phyloP scores from a whole-genome alignment of 768 basidiomycete species.

The Suillus occidentalis region DNA sequence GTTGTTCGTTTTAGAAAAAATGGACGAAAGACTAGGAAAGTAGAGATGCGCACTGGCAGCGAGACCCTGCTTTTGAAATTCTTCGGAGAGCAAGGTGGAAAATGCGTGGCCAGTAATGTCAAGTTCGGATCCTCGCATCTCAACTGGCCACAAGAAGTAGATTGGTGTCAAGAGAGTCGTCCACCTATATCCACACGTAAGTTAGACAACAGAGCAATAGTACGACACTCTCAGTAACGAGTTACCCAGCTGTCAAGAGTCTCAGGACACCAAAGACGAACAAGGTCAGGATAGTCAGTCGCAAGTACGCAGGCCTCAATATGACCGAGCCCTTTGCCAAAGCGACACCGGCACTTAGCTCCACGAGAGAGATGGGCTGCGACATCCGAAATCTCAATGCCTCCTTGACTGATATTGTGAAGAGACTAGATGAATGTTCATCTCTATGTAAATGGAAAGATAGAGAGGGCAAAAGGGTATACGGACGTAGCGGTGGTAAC shows the following conservation, averaged over 20 bases:
- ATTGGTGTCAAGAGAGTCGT: conserved; percentile 13
- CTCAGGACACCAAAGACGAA: conserved; percentile 12
- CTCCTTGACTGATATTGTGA: conserved; percentile 13
- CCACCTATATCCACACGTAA: conserved; percentile 14
- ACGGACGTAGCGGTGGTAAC: background rate
- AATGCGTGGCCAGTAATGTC: conserved; percentile 10
- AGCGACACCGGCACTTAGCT: conserved; percentile 14
- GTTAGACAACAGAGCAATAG: background rate
- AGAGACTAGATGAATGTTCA: background rate
- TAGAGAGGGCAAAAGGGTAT: background rate
- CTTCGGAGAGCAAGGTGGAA: conserved; percentile 3
- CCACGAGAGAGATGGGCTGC: conserved; percentile 12
- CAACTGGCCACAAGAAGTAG: background rate
- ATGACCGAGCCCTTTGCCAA: conserved; percentile 6
- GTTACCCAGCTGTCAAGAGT: conserved; percentile 19
- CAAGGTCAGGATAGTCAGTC: conserved; percentile 6
- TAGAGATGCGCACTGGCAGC: conserved; percentile 5
- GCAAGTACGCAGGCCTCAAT: background rate
- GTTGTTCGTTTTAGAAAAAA: background rate
- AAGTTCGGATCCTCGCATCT: conserved; percentile 9
- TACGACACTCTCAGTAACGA: background rate
- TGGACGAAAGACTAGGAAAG: background rate
- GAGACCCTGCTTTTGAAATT: conserved; percentile 7
- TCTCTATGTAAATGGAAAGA: background rate
- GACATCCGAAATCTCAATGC: conserved; percentile 18